Evolutionary conservation across 768 basidiomycete species (phyloP), one percentile per base, ranked within the genome.

Genomic region (Rhodocollybia butyracea): DNA sequence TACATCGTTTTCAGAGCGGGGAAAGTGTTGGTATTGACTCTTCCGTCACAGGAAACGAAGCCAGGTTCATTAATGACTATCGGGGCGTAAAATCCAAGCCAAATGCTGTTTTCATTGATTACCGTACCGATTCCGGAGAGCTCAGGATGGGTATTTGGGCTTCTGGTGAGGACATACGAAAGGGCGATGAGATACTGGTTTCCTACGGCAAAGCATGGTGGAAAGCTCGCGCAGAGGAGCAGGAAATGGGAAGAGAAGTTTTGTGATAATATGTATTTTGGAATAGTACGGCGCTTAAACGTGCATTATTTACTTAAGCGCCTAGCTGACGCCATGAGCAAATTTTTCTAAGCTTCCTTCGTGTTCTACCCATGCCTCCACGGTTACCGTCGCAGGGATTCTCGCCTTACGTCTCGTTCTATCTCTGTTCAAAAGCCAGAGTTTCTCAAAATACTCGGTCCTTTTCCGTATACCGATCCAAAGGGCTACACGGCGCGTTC

Each of bases 201-300:
- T 90, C 87, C 12, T 96, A 96, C 65, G 94, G 94, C 21, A 93
- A 92, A 64, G 77, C 79, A 17, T 92, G 89, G 87, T 94, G 92
- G 93, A 72, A 66, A 12, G 76, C 77, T 54, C 47, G 47, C 29
- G 34, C 36, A 13, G 47, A 32, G 34, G 21, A 29, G n/a, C n/a
- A n/a, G n/a, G n/a, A n/a, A n/a, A n/a, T n/a, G 17, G 21, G 15
- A 30, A 32, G 34, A 7, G 43, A 24, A 55, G 17, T 19, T 11
- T 45, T n/a, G 22, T 46, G 31, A 19, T 12, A 21, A 45, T 30
- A 26, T 29, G 11, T 17, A 26, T 17, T 45, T 27, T n/a, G 5
- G 19, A 42, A 22, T 10, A 3, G 41, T 42, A 42, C 41, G 17
- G 15, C 39, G 29, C 24, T 21, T 17, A 45, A 17, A 43, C 26